Evolutionary conservation across 495 filamentous ascomycete species (phyloP), one percentile per base, ranked within the genome.

Genomic region (Talaromyces stipitatus): DNA sequence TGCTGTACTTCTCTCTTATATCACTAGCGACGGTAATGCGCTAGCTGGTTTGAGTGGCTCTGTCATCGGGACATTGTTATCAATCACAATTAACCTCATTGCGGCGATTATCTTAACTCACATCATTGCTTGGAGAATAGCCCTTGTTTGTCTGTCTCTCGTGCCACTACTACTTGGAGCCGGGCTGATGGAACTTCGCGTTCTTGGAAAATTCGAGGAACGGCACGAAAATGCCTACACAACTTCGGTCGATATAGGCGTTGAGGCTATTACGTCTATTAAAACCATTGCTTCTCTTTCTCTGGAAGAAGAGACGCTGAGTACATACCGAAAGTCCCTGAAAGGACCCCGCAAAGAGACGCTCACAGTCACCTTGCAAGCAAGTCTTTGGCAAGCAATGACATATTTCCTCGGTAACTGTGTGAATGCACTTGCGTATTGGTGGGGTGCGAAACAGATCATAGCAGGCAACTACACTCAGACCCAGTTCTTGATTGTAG

Each of bases 391-490:
- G 71, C 80, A 80, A 50, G 78, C 80, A 3, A 70, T 80, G 20
- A 76, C 78, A 14, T 78, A 82, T 52, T 78, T 75, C 62, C 61
- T 79, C 9, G 73, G 76, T 16, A 73, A 81, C 56, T 66, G 79
- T 10, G 75, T 86, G 12, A 82, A 85, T 59, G 84, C 83, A 0
- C 67, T 88, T 16, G 84, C 84, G 4, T 88, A 86, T 62, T 87
- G 83, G 80, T 88, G 85, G 78, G 85, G 85, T n/a, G 72, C 81
- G 1, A 80, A 78, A 48, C 78, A 83, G 51, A 80, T 87, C 22
- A 70, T 79, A 28, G 66, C 69, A 26, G 83, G 84, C 11, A 66
- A 72, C 33, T 86, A 86, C 51, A 76, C 75, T 0, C 77, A 76
- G 23, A 73, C 78, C 2, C 76, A 87, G 55, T 88, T 88, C 67